Conservation (phyloP, 768 basidiomycete species). For the Daedaleopsis sinensis region DNA sequence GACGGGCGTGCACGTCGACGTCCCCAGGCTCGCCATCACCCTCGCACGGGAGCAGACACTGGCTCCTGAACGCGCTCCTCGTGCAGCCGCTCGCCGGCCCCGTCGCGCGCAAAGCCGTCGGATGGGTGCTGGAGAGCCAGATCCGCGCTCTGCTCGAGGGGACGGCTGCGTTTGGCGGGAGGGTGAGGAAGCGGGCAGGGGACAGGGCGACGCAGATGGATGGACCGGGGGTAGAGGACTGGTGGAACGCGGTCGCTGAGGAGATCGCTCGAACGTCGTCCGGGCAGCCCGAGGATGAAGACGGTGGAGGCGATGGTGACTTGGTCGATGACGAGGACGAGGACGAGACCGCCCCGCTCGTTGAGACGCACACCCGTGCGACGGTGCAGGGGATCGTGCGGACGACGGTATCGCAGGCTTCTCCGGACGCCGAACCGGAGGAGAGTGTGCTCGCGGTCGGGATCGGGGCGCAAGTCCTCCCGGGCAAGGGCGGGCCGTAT, state of each 20-base stretch:
- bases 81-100: conserved; percentile 30
- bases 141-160: conserved; percentile 20
- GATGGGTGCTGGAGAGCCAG: conserved; percentile 22
- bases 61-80: conserved; percentile 32
- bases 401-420: conserved; percentile 21
- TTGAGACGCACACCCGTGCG: conserved; percentile 20
- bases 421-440: conserved; percentile 1
- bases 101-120: conserved; percentile 13
- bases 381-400: conserved; percentile 28
- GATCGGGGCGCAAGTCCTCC: conserved; percentile 31
- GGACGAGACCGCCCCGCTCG: conserved; percentile 11
- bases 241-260: conserved; percentile 1
- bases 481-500: conserved; percentile 28
- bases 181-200: conserved; percentile 7
- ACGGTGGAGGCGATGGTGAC: not conserved
- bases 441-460: conserved; percentile 31
- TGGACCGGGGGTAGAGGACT: conserved; percentile 9
- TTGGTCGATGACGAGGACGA: not conserved
- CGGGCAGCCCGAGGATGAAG: not conserved
- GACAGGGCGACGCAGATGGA: conserved; percentile 2
- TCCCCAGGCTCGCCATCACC: conserved; percentile 25
- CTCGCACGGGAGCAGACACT: conserved; percentile 29
- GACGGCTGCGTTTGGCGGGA: conserved; percentile 3
- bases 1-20: conserved; percentile 21
- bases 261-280: not conserved